Conservation (phyloP, 148 eudicot species). For the Mesembryanthemum crystallinum region DNA sequence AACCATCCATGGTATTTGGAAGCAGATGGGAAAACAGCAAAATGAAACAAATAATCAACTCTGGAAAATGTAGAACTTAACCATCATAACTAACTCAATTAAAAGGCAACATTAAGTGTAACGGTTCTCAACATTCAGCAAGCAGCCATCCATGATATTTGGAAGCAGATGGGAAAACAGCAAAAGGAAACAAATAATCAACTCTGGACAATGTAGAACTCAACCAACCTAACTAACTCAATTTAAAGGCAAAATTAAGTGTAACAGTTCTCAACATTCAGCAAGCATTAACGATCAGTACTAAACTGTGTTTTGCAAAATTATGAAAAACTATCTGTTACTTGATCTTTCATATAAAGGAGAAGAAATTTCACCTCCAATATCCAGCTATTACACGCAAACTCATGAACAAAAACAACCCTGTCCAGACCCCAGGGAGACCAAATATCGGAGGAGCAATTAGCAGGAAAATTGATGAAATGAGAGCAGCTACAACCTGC, state of each 20-base stretch:
- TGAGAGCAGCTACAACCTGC: constrained; percentile 63
- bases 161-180: too few species aligned
- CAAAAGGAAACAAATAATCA: not conserved
- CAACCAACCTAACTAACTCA: not conserved
- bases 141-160: too few species aligned
- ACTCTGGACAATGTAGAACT: not conserved
- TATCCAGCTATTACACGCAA: constrained; percentile 85
- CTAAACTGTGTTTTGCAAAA: not conserved
- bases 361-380: constrained; percentile 54
- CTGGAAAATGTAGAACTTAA: too few species aligned
- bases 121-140: too few species aligned
- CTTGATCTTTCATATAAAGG: not conserved
- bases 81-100: too few species aligned
- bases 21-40: too few species aligned
- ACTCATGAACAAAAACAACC: constrained; percentile 83
- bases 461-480: constrained; percentile 63
- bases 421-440: constrained; percentile 81
- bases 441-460: constrained; percentile 63
- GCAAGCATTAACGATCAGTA: not conserved
- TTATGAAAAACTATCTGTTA: not conserved
- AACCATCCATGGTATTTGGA: not conserved
- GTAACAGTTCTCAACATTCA: not conserved
- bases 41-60: too few species aligned
- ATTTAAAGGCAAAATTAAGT: not conserved
- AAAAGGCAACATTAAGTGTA: too few species aligned